Conservation (phyloP, 139 green algal species). For the Micractinium sp. region DNA sequence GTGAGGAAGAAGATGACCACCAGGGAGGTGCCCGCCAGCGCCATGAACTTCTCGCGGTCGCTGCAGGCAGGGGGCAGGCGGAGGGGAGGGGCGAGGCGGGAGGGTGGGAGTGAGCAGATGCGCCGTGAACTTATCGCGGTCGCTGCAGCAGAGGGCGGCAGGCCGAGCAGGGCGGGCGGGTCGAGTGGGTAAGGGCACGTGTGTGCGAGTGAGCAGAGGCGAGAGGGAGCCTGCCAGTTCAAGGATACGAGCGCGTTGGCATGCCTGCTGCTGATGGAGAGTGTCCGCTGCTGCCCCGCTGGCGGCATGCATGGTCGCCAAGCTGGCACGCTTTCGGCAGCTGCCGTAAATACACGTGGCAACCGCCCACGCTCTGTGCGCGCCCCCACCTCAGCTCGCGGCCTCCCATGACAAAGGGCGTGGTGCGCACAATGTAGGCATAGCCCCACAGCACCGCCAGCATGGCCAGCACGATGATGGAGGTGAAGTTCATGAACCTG, state of each 20-base stretch:
- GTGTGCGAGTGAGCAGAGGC: background rate
- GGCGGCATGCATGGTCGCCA: background rate
- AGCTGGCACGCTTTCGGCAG: background rate
- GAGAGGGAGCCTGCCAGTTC: background rate
- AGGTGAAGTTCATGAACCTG: constrained; percentile 52
- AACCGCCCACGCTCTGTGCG: background rate
- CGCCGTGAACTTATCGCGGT: no score
- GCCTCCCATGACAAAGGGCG: constrained; percentile 80
- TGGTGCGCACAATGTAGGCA: constrained; percentile 78
- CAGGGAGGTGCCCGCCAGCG: constrained; percentile 75
- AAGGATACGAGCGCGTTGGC: background rate
- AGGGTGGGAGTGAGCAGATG: background rate
- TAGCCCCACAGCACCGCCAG: constrained; percentile 86
- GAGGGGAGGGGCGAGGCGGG: background rate
- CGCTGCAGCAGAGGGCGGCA: no score
- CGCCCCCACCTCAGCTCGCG: constrained; percentile 78
- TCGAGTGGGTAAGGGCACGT: no score
- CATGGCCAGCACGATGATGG: constrained; percentile 67
- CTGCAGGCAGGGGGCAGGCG: constrained; percentile 43
- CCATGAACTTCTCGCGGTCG: constrained; percentile 88
- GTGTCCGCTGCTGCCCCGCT: no score
- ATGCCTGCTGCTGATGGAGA: no score
- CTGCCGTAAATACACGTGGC: background rate
- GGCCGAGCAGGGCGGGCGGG: no score
- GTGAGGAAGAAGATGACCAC: constrained; percentile 94